phyloP scores from a whole-genome alignment of 139 green algal species.

The Micractinium conductrix region DNA sequence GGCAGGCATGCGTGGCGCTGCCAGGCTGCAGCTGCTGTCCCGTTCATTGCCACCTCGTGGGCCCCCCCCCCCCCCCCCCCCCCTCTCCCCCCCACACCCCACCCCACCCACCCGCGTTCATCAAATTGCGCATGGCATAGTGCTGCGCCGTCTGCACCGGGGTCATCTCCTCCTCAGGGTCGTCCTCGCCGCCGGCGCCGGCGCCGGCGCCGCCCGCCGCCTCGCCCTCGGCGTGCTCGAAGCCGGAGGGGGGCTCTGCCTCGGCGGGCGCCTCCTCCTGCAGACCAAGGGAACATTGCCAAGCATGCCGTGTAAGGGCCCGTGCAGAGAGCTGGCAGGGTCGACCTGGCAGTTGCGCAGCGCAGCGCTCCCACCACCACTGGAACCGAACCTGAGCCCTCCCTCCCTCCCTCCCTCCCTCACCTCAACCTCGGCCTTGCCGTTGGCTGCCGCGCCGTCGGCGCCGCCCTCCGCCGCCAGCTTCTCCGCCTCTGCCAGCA shows the following conservation, averaged over 20 bases:
- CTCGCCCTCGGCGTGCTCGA: conserved; percentile 3
- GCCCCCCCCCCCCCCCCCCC: no score
- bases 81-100: no score
- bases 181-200: conserved; percentile 16
- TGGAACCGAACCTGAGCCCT: no score
- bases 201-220: neutral
- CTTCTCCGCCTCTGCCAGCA: conserved; percentile 36
- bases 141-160: conserved; percentile 28
- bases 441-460: neutral
- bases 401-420: conserved; percentile 15
- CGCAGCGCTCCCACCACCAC: no score
- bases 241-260: neutral
- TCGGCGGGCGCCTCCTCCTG: no score
- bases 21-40: no score
- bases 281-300: no score
- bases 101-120: conserved; percentile 40
- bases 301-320: no score
- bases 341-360: no score
- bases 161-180: conserved; percentile 22
- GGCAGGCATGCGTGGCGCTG: no score
- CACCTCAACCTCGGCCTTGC: conserved; percentile 5
- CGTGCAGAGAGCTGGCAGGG: no score
- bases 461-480: conserved; percentile 26
- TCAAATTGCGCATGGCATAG: conserved; percentile 48
- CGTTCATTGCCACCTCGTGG: no score